phyloP scores from a whole-genome alignment of 2,329 filamentous ascomycete species.

The Colletotrichum limetticola region DNA sequence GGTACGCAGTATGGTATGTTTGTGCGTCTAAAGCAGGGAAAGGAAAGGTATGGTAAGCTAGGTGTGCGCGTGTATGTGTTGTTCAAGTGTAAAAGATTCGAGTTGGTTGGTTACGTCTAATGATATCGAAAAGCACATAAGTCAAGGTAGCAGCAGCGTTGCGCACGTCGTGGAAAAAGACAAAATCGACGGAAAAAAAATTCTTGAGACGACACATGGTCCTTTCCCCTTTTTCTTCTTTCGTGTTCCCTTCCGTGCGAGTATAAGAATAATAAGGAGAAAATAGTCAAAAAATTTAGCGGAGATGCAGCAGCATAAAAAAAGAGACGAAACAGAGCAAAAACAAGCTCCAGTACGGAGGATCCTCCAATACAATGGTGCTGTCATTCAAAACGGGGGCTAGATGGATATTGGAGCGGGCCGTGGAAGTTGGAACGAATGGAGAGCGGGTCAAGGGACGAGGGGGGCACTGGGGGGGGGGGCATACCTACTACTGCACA shows the following conservation, averaged over 20 bases:
- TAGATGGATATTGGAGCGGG: conserved; percentile 25
- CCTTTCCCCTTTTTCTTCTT: background rate
- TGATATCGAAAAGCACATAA: conserved; percentile 13
- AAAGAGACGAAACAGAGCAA: conserved; percentile 21
- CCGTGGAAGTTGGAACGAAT: conserved; percentile 16
- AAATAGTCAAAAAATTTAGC: conserved; percentile 5
- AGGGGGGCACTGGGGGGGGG: background rate
- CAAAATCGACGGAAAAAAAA: background rate
- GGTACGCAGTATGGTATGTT: background rate
- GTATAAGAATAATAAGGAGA: conserved; percentile 7
- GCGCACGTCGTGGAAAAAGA: background rate
- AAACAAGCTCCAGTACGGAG: background rate
- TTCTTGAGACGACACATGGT: conserved; percentile 18
- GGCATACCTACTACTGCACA: background rate
- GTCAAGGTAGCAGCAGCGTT: conserved; percentile 16
- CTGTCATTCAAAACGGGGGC: conserved; percentile 29
- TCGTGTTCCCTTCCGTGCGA: background rate
- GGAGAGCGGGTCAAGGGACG: conserved; percentile 16
- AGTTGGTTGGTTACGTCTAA: conserved; percentile 23
- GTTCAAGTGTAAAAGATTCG: conserved; percentile 20
- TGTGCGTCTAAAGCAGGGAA: background rate
- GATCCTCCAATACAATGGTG: conserved; percentile 21
- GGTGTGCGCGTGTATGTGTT: background rate
- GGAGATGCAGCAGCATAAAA: conserved; percentile 8
- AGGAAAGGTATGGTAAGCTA: too few relatives aligned